A percentile compares a stretch with the other conserved stretches of the same genome.
Conservation (phyloP, 2,329 filamentous ascomycete genomes). For the Xylariomycetidae sp. region DNA sequence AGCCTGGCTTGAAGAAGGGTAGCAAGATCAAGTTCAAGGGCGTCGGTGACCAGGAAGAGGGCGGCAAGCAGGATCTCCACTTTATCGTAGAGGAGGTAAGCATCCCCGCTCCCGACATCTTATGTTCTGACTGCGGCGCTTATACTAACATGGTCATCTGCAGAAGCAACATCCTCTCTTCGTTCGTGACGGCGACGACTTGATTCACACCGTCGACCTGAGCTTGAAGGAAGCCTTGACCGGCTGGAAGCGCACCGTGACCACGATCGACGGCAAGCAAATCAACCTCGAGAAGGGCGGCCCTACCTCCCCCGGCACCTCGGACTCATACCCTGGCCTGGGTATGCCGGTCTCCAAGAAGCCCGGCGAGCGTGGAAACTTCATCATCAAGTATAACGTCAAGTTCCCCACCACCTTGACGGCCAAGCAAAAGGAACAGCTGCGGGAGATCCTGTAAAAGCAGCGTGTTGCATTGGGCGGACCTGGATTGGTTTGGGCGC, state of each 20-base stretch:
- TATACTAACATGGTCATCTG: conserved; percentile 34
- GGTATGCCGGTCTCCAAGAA: conserved; percentile 96
- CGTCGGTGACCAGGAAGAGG: conserved; percentile 96
- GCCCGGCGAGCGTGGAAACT: conserved; percentile 75
- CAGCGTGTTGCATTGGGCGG: too few species aligned
- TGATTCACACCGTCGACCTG: conserved; percentile 72
- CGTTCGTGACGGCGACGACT: conserved; percentile 81
- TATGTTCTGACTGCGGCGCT: background rate
- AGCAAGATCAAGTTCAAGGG: conserved; percentile 98
- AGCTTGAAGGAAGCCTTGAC: conserved; percentile 90
- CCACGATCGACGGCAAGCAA: conserved; percentile 88
- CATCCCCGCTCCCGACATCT: background rate
- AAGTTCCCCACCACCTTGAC: conserved; percentile 82
- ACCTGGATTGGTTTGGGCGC: too few species aligned
- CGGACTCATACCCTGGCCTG: conserved; percentile 74
- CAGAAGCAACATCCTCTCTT: conserved; percentile 85
- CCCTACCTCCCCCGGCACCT: conserved; percentile 78
- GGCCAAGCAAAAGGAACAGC: conserved; percentile 66
- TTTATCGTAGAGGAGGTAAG: conserved; percentile 91
- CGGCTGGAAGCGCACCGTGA: conserved; percentile 86
- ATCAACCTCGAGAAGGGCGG: conserved; percentile 73
- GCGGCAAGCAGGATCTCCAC: conserved; percentile 89
- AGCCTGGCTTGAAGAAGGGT: conserved; percentile 89
- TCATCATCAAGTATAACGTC: conserved; percentile 86
- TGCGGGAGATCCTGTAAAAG: conserved; percentile 73